phyloP scores from a whole-genome alignment of 225 moss, liverwort and hornwort species.

The Takakia lepidozioides region DNA sequence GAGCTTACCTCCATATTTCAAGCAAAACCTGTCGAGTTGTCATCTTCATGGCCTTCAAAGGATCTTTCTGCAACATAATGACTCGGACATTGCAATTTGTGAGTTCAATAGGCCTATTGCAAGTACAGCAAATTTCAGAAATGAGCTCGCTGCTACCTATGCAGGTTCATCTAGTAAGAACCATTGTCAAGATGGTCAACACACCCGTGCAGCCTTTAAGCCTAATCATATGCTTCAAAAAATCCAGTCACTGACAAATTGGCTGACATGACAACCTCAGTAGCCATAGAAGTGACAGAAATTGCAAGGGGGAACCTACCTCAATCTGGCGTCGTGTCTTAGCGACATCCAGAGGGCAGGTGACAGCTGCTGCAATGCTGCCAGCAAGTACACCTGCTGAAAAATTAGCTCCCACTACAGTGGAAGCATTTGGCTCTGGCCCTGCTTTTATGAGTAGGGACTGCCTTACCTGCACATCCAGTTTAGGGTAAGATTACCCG shows the following conservation, averaged over 20 bases:
- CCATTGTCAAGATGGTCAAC: neutral
- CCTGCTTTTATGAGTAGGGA: conserved; percentile 52
- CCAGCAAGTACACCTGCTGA: conserved; percentile 83
- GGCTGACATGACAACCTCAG: too few relatives aligned
- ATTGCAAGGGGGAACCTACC: conserved; percentile 32
- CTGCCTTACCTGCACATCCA: conserved; percentile 63
- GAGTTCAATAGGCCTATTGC: too few relatives aligned
- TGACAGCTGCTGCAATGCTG: conserved; percentile 83
- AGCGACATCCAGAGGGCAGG: conserved; percentile 89
- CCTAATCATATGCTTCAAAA: too few relatives aligned
- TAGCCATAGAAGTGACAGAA: too few relatives aligned
- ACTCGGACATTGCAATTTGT: too few relatives aligned
- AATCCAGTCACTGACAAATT: too few relatives aligned
- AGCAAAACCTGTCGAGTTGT: conserved; percentile 23
- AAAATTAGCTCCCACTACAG: conserved; percentile 82
- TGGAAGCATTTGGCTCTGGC: conserved; percentile 56
- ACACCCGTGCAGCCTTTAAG: neutral
- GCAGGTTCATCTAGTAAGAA: too few relatives aligned
- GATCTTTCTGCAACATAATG: conserved; percentile 31
- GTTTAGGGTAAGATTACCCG: too few relatives aligned
- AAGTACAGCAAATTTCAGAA: too few relatives aligned
- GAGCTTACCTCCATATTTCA: conserved; percentile 36
- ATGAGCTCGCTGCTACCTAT: too few relatives aligned
- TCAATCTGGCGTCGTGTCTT: conserved; percentile 97
- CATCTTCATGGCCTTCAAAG: conserved; percentile 18